Evolutionary conservation across 441 rosid species (phyloP), one percentile per base, ranked within the genome.

Genomic region (Erodium moschatum): DNA sequence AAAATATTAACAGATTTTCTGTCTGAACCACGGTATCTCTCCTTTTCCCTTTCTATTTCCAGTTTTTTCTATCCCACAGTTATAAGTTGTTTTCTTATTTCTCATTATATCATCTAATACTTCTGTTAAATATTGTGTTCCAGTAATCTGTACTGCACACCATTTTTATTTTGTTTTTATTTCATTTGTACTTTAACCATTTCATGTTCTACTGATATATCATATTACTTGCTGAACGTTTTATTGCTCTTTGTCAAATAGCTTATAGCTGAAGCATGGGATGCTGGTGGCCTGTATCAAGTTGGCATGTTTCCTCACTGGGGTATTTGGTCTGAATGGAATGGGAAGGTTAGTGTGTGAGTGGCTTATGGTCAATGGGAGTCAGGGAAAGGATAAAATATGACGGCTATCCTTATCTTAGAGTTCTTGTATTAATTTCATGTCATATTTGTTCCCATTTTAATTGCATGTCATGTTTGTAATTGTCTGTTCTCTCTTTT

Each of bases 201-300:
- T 4, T 0, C 50, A 3, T 69, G 16, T 60, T 52, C 46, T 69
- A 65, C 65, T 16, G 33, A 18, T 38, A 63, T 16, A 20, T 10
- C 50, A 13, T 31, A 64, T 38, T 75, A 60, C 50, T 65, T 42
- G 72, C 69, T 35, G 10, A 31, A 64, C 52, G 21, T 62, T 48
- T 27, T 56, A 60, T 48, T 29, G 62, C 1, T 73, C 74, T 62
- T 67, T 67, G 81, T 73, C 69, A 60, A 78, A 69, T 78, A 93
- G 98, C 89, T 91, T 70, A 85, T 93, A 73, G 98, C 97, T 69
- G 97, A 93, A 84, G 96, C 98, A 73, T 93, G 98, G 98, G 97
- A 91, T 68, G 70, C 97, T 11, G 98, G 98, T 77, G 97, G 98
- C 70, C 85, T 93, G 60, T 93, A 93, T 76, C 98, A 91, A 87